These are phyloP conservation scores for Microdochium trichocladiopsis DNA, from an alignment of 2,329 filamentous ascomycete genomes.

Conservation along the genomic window DNA sequence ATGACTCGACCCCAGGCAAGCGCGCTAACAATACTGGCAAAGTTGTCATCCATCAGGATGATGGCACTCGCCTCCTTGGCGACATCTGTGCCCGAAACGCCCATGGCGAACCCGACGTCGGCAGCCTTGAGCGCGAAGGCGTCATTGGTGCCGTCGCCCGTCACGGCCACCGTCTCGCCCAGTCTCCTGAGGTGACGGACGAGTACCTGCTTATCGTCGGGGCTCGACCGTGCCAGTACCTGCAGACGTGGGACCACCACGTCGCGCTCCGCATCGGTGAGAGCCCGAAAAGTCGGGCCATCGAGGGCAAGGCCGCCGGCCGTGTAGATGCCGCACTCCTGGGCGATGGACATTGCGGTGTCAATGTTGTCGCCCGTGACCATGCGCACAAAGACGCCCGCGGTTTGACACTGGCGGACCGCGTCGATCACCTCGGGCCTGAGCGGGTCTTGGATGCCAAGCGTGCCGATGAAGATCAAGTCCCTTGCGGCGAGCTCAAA, in stretches of 20 bases:
- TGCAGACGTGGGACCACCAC: constrained; percentile 50
- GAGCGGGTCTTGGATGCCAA: constrained; percentile 70
- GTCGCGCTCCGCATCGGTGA: constrained; percentile 53
- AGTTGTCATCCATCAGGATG: constrained; percentile 61
- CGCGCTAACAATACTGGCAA: constrained; percentile 58
- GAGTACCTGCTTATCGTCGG: constrained; percentile 59
- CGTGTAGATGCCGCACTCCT: constrained; percentile 63
- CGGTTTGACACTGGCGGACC: constrained; percentile 58
- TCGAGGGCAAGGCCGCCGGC: constrained; percentile 60
- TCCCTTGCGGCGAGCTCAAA: constrained; percentile 51
- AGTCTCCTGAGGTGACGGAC: constrained; percentile 54
- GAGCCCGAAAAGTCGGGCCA: constrained; percentile 58
- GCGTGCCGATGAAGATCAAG: constrained; percentile 66
- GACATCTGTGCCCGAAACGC: constrained; percentile 58
- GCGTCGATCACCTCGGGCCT: constrained; percentile 60
- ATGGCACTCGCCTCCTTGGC: constrained; percentile 64
- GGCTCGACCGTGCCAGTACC: constrained; percentile 58
- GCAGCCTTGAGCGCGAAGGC: constrained; percentile 58
- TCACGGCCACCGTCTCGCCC: constrained; percentile 57
- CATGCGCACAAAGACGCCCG: constrained; percentile 73
- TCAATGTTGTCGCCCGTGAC: constrained; percentile 68
- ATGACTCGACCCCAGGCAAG: constrained; percentile 63
- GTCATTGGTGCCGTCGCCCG: constrained; percentile 62
- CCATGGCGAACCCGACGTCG: constrained; percentile 64
- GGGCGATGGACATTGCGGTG: constrained; percentile 67